Evolutionary conservation across 2,329 filamentous ascomycete genomes (phyloP).

Genomic region (Ustulina deusta): DNA sequence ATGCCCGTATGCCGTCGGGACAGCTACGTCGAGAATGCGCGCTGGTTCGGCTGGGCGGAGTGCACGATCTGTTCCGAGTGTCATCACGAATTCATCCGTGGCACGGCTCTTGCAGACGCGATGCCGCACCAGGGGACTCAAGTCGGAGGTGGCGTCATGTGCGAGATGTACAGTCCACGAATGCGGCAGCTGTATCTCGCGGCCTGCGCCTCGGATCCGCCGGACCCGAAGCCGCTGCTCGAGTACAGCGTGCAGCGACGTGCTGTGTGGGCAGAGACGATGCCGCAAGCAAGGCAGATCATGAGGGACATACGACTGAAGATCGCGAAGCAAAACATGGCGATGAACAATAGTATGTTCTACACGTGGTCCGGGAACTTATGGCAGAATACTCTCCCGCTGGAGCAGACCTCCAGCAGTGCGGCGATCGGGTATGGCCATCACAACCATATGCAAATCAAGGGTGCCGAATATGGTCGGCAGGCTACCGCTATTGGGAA

Average conservation of each 20-base stretch:
- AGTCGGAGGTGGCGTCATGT: conserved; percentile 26
- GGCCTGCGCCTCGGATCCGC: conserved; percentile 22
- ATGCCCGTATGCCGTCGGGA: conserved; percentile 29
- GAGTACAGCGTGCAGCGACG: conserved; percentile 31
- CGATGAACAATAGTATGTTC: conserved; percentile 20
- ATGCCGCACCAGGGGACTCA: conserved; percentile 22
- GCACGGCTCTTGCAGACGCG: conserved; percentile 26
- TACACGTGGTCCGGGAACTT: conserved; percentile 20
- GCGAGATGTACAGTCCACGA: conserved; percentile 36
- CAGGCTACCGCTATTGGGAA: conserved; percentile 24
- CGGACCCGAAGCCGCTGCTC: conserved; percentile 29
- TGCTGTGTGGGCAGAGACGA: conserved; percentile 30
- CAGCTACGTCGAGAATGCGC: conserved; percentile 18
- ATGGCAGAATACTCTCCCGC: conserved; percentile 20
- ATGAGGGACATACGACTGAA: conserved; percentile 6
- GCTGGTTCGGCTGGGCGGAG: conserved; percentile 34
- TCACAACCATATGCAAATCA: conserved; percentile 35
- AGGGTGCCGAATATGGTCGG: conserved; percentile 27
- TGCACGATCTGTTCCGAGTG: conserved; percentile 34
- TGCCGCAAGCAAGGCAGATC: conserved; percentile 28
- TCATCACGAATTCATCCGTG: conserved; percentile 32
- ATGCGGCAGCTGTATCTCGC: conserved; percentile 33
- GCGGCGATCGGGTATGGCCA: conserved; percentile 20
- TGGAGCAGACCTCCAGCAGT: conserved; percentile 14
- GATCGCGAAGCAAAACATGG: conserved; percentile 1